Evolutionary conservation across 1,284 basidiomycete genomes (phyloP), one percentile per base, ranked within the genome.

Genomic region (Ceraceosorus guamensis): DNA sequence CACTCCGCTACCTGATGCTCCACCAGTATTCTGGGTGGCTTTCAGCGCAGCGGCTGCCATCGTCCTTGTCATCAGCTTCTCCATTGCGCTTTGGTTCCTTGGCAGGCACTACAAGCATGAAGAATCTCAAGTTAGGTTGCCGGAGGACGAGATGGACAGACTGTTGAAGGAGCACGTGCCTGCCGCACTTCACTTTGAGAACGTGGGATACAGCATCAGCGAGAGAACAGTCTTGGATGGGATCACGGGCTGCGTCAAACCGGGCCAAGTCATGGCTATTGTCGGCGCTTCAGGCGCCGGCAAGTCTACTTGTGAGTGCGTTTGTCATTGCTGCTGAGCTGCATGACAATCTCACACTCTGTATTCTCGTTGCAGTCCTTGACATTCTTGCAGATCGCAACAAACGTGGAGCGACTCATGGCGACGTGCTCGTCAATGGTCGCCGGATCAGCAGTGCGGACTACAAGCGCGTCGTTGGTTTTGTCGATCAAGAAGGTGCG

Each of bases 281-380:
- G 88, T 87, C 62, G 93, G 93, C 30, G 97, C 93, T 0, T 93
- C 90, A 0, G 93, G 93, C 16, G 91, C 92, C 0, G 93, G 93
- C 52, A 98, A 98, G 77, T 92, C 91, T 1, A 95, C 93, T 0
- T 83, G 48, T 50, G 48, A 16, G 48, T 33, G 39, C 13, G 13
- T 11, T 14, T 8, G 45, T 24, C 16, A 14, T 6, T 34, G 31
- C 4, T 7, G 32, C 48, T 37, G 16, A 10, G 10, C 31, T n/a
- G 37, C 37, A n/a, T 41, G 37, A 41, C 37, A 30, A 32, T 18
- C 47, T 4, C 7, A n/a, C 30, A 4, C 5, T 5, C 48, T 50
- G 3, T 11, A n/a, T 2, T 3, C 30, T 4, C 6, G 6, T 11
- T n/a, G 14, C 48, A 50, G 43, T 97, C 71, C 84, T 98, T 48